Base-by-base conservation (phyloP, 1,284 basidiomycete species). In the Cutaneotrichosporon cyanovorans region DNA sequence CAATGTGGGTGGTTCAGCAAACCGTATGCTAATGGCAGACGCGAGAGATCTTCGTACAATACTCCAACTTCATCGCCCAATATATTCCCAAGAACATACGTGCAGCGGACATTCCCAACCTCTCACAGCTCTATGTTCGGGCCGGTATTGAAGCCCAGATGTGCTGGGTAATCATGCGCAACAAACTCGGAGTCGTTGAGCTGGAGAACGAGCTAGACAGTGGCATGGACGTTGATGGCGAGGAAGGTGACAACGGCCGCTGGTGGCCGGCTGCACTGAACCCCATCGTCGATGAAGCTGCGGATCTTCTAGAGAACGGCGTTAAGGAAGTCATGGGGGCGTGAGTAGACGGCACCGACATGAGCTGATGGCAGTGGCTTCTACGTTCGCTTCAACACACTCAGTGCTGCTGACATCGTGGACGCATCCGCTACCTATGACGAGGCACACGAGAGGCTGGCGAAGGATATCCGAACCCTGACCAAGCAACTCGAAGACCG, bases 321-420 rank as follows among this genome's bases (percentile, higher is more conserved):
- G 58, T 56, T 22, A 63, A 62, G 42, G 53, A 44, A 5, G 38
- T 63, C 20, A 48, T 65, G 47, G 56, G 47, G 34, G 41, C 33
- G 43, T 51, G 21, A 44, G 49, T 46, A 40, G 42, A 11, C 15
- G 35, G 12, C 14, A 4, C 4, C 9, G 8, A n/a, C 22, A 3
- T n/a, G 11, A 7, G 12, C 49, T 53, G 37, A 57, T 41, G 8
- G 4, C 21, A 45, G 51, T 21, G 84, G 82, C 2, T 96, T 96
- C 73, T 92, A 90, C 59, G 73, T 87, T 35, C 89, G 89, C 0
- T 97, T 95, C 73, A 96, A 92, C 92, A 89, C 93, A 65, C 69
- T 96, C 45, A 85, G 86, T 0, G 84, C 84, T 21, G 87, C 88
- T 58, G 92, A 97, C 66, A 77, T 97, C 36, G 74, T 79, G 1